Conservation (phyloP, 1,284 basidiomycete genomes). For the Ustilago tritici region DNA sequence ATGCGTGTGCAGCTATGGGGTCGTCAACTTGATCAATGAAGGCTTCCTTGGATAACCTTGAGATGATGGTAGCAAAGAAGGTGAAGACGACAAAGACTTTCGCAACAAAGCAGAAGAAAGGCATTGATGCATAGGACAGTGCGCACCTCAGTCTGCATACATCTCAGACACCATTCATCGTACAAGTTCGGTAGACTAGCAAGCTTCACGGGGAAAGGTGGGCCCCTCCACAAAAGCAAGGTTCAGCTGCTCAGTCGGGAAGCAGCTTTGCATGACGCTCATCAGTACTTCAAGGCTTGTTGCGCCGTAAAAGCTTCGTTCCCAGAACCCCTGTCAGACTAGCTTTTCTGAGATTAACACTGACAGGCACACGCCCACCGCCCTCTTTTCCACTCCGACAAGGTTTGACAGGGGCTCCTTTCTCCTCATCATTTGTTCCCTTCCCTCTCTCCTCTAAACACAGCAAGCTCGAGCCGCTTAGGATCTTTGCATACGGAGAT, state of each 20-base stretch:
- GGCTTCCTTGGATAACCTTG: not conserved
- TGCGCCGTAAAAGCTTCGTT: not conserved
- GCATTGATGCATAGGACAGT: not conserved
- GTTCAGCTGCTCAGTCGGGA: not conserved
- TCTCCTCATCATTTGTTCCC: not conserved
- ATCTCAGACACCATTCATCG: not conserved
- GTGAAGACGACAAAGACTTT: not conserved
- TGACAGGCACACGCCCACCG: not conserved
- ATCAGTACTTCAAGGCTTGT: not conserved
- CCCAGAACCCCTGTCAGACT: constrained; percentile 1
- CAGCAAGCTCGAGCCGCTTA: too few relatives aligned
- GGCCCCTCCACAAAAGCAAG: constrained; percentile 1
- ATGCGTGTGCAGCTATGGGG: not conserved
- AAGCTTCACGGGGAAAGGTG: not conserved
- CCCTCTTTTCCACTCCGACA: constrained; percentile 5
- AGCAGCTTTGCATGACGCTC: not conserved
- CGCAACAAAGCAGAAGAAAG: not conserved
- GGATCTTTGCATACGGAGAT: too few relatives aligned
- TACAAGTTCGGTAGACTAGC: not conserved
- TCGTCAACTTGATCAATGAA: not conserved
- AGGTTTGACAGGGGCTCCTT: constrained; percentile 1
- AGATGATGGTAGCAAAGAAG: constrained; percentile 11
- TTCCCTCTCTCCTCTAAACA: not conserved
- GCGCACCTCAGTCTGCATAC: not conserved
- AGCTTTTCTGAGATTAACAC: constrained; percentile 5